Evolutionary conservation across 2,329 filamentous ascomycete species (phyloP).

Genomic region (Diaporthe sp.): DNA sequence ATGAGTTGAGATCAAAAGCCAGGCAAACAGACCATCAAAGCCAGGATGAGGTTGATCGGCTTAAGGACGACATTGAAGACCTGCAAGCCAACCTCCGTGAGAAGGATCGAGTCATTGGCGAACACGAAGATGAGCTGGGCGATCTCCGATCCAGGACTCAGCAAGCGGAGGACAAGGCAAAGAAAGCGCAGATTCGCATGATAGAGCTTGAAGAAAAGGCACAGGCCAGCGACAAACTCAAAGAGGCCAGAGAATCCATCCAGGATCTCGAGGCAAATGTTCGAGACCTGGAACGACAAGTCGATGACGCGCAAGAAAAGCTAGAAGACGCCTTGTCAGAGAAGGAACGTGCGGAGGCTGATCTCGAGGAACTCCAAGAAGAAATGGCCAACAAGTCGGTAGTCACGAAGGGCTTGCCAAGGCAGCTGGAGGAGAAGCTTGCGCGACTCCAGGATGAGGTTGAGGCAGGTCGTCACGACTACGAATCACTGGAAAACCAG

Average conservation of each 20-base stretch:
- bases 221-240: slow-evolving; percentile 64
- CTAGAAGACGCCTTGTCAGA: slow-evolving; percentile 67
- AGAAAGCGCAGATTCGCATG: slow-evolving; percentile 65
- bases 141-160: slow-evolving; percentile 63
- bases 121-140: slow-evolving; percentile 65
- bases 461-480: slow-evolving; percentile 64
- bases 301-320: slow-evolving; percentile 68
- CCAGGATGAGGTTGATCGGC: slow-evolving; percentile 55
- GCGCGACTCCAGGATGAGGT: slow-evolving; percentile 77
- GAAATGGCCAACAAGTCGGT: slow-evolving; percentile 86
- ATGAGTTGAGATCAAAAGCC: slow-evolving; percentile 71
- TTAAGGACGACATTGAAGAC: slow-evolving; percentile 65
- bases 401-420: slow-evolving; percentile 79
- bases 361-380: slow-evolving; percentile 78
- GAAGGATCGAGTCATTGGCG: slow-evolving; percentile 70
- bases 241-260: slow-evolving; percentile 71
- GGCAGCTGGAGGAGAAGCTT: slow-evolving; percentile 81
- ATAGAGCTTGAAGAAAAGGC: slow-evolving; percentile 72
- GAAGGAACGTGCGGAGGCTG: slow-evolving; percentile 69
- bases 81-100: slow-evolving; percentile 69
- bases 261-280: slow-evolving; percentile 70
- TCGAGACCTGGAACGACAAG: slow-evolving; percentile 66
- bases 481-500: slow-evolving; percentile 66
- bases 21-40: slow-evolving; percentile 62
- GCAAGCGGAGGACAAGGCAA: slow-evolving; percentile 71